These are phyloP conservation scores for Leavenworthia alabamica DNA, from an alignment of 345 rosid species.

Conservation along the genomic window DNA sequence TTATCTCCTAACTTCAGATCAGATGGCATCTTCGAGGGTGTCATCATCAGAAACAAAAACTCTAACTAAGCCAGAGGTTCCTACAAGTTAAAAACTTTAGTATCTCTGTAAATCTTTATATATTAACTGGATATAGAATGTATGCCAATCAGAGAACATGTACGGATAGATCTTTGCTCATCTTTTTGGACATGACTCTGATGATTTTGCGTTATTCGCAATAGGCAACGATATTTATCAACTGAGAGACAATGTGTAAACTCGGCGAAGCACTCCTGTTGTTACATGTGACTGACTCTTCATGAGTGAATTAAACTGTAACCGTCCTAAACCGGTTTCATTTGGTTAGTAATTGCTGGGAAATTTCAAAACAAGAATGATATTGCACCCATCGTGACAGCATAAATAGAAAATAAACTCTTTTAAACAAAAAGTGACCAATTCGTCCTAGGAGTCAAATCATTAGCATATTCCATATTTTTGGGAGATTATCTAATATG, in stretches of 20 bases:
- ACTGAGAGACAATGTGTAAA: background rate
- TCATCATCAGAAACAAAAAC: conserved; percentile 37
- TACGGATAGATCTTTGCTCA: background rate
- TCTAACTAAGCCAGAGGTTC: conserved; percentile 10
- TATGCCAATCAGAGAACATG: conserved; percentile 3
- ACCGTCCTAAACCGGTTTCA: background rate
- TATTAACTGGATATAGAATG: background rate
- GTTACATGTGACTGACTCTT: background rate
- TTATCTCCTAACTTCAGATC: conserved; percentile 48
- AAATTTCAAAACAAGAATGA: conserved; percentile 1
- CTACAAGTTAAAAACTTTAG: background rate
- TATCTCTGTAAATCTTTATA: conserved; percentile 7
- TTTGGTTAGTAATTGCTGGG: background rate
- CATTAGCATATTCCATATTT: conserved; percentile 28
- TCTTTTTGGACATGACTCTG: background rate
- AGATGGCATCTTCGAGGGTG: conserved; percentile 65
- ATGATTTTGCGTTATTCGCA: background rate
- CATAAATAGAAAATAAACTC: background rate
- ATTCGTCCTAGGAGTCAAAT: conserved; percentile 27
- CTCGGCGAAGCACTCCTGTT: background rate
- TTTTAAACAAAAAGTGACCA: conserved; percentile 14
- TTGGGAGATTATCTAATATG: no score
- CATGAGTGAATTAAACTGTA: background rate
- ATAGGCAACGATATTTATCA: background rate
- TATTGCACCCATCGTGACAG: conserved; percentile 20